Evolutionary conservation across 192 early-diverging fungal genomes (phyloP).

Genomic region (Linnemannia zychae): DNA sequence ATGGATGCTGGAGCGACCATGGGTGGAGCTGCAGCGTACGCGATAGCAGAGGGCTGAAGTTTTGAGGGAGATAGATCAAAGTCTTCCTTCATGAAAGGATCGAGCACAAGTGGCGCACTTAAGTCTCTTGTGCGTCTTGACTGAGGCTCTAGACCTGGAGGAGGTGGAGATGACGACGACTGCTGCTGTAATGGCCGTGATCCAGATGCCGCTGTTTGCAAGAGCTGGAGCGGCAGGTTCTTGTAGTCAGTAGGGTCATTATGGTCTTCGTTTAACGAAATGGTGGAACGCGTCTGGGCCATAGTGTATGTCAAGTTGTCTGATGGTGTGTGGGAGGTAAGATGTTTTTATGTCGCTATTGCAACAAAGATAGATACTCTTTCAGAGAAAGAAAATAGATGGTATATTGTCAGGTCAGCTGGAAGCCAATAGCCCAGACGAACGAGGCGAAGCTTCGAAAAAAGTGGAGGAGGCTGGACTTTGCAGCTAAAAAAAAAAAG

Average conservation of each 20-base stretch:
- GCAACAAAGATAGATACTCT: background rate
- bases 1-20: background rate
- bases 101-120: background rate
- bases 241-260: background rate
- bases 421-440: background rate
- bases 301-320: background rate
- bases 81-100: slow-evolving; percentile 2
- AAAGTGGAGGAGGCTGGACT: background rate
- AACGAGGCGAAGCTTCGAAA: background rate
- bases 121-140: background rate
- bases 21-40: background rate
- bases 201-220: background rate
- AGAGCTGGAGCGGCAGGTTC: background rate
- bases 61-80: background rate
- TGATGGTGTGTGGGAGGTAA: background rate
- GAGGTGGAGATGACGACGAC: background rate
- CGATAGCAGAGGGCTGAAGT: background rate
- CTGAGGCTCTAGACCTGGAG: background rate
- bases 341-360: background rate
- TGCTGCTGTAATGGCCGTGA: background rate
- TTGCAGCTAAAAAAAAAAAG: background rate
- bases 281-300: background rate
- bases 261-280: background rate
- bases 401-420: background rate
- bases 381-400: no score